A percentile compares a stretch with the other conserved stretches of the same genome.
These are phyloP conservation scores for Moricandia arvensis DNA, from an alignment of 345 rosid species.

Conservation along the genomic window DNA sequence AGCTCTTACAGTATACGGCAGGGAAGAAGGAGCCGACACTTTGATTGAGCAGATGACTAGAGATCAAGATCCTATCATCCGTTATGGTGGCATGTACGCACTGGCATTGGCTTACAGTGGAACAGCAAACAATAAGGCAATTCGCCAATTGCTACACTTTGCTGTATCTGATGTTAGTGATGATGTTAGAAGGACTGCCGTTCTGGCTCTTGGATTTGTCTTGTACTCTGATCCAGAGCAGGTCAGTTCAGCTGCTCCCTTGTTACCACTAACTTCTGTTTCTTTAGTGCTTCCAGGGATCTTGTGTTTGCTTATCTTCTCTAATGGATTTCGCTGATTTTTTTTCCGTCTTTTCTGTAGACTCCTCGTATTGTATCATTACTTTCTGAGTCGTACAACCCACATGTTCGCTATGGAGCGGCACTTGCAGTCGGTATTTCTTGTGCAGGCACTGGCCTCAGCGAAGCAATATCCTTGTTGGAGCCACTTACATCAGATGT, in stretches of 20 bases:
- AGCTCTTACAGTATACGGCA: slow-evolving; percentile 96
- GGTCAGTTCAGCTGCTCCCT: slow-evolving; percentile 43
- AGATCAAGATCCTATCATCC: slow-evolving; percentile 95
- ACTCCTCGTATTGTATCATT: slow-evolving; percentile 96
- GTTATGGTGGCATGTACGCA: slow-evolving; percentile 99
- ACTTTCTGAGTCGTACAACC: slow-evolving; percentile 96
- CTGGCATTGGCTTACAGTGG: slow-evolving; percentile 97
- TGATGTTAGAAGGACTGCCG: slow-evolving; percentile 98
- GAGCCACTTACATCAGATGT: slow-evolving; percentile 98
- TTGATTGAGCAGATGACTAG: slow-evolving; percentile 98
- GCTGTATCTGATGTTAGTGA: slow-evolving; percentile 99
- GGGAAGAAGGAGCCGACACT: slow-evolving; percentile 99
- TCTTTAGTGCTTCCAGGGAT: neutral
- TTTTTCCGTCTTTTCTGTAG: slow-evolving; percentile 42
- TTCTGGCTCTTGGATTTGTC: slow-evolving; percentile 98
- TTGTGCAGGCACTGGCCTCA: slow-evolving; percentile 98
- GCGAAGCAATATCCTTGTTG: slow-evolving; percentile 96
- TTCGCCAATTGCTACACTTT: slow-evolving; percentile 96
- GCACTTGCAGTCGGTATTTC: slow-evolving; percentile 99
- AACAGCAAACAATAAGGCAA: slow-evolving; percentile 97
- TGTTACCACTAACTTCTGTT: slow-evolving; percentile 7
- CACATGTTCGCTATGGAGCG: slow-evolving; percentile 99
- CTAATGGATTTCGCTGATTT: slow-evolving; percentile 20
- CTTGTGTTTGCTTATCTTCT: neutral
- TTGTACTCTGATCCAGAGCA: slow-evolving; percentile 97